Conservation (phyloP, 2,329 filamentous ascomycete genomes). For the Zasmidium cellare region DNA sequence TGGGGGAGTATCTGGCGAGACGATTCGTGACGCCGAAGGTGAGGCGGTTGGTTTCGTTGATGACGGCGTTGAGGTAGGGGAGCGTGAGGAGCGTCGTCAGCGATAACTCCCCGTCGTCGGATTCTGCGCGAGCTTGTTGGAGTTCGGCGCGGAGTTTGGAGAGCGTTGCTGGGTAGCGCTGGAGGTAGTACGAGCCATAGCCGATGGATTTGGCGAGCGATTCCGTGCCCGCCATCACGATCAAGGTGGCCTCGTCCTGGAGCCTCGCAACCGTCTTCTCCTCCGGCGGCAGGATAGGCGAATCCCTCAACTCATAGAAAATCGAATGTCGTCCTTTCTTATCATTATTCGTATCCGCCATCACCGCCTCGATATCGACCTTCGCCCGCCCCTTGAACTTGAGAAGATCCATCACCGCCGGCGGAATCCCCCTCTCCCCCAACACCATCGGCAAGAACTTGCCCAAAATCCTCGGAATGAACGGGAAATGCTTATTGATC, state of each 20-base stretch:
- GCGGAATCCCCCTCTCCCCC: slow-evolving; percentile 24
- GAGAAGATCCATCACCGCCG: slow-evolving; percentile 29
- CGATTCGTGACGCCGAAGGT: slow-evolving; percentile 14
- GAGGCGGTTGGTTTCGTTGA: slow-evolving; percentile 7
- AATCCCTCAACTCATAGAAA: slow-evolving; percentile 31
- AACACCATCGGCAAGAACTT: slow-evolving; percentile 20
- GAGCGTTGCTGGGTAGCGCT: slow-evolving; percentile 22
- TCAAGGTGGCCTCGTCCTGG: slow-evolving; percentile 32
- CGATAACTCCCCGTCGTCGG: background rate
- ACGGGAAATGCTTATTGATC: slow-evolving; percentile 33
- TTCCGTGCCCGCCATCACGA: slow-evolving; percentile 33
- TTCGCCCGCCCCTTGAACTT: slow-evolving; percentile 21
- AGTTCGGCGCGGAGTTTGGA: slow-evolving; percentile 24
- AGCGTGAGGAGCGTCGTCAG: slow-evolving; percentile 7
- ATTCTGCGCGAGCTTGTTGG: background rate
- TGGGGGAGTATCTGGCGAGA: slow-evolving; percentile 4
- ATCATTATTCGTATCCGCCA: slow-evolving; percentile 14
- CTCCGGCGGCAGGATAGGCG: slow-evolving; percentile 22
- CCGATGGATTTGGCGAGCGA: slow-evolving; percentile 29
- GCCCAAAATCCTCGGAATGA: background rate
- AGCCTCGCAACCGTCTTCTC: slow-evolving; percentile 34
- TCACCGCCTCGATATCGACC: slow-evolving; percentile 28
- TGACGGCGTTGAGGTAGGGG: slow-evolving; percentile 13
- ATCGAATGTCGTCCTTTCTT: slow-evolving; percentile 29
- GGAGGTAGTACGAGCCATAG: slow-evolving; percentile 26